Conservation (phyloP, 257 asterid genomes). For the Capsicum rhomboideum region DNA sequence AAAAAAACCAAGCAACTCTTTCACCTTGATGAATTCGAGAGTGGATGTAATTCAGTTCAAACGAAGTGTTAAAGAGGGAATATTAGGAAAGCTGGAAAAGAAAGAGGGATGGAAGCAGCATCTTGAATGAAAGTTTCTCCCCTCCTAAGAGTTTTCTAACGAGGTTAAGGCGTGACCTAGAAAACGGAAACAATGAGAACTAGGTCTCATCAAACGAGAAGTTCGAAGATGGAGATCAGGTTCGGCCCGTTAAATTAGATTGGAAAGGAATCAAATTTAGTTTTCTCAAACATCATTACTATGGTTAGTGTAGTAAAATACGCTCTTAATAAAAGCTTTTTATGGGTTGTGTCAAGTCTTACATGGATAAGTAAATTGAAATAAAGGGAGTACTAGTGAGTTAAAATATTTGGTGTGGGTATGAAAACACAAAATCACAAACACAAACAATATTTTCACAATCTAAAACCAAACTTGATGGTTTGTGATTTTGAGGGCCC, state of each 20-base stretch:
- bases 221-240: too few species aligned
- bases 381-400: too few species aligned
- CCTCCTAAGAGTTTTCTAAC: not conserved
- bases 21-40: not conserved
- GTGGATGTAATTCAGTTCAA: not conserved
- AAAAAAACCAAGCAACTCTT: not conserved
- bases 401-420: too few species aligned
- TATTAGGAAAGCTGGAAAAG: not conserved
- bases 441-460: conserved; percentile 15
- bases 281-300: too few species aligned
- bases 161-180: not conserved
- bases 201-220: not conserved
- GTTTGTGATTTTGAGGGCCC: conserved; percentile 49
- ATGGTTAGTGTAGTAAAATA: too few species aligned
- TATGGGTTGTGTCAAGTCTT: too few species aligned
- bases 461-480: conserved; percentile 21
- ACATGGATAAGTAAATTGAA: too few species aligned
- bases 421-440: not conserved
- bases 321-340: too few species aligned
- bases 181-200: not conserved
- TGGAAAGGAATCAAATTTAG: too few species aligned
- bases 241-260: too few species aligned
- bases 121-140: not conserved
- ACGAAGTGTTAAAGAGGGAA: not conserved
- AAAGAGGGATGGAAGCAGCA: not conserved